phyloP scores from a whole-genome alignment of 2,329 filamentous ascomycete genomes.

The Fusarium buxicola region DNA sequence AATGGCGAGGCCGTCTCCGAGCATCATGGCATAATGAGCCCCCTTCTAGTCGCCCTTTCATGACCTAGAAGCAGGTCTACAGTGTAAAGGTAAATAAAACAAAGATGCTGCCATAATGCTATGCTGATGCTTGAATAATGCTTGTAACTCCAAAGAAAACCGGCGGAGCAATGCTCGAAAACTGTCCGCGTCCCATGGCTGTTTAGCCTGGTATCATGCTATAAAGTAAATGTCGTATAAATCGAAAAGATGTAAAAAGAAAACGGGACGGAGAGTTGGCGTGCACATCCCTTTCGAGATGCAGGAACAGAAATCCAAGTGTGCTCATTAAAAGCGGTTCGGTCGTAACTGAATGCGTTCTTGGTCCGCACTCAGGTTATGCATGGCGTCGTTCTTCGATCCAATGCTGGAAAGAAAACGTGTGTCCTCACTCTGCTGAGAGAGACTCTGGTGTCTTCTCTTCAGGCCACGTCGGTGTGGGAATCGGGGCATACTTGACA shows the following conservation, averaged over 20 bases:
- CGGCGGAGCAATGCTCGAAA: constrained; percentile 12
- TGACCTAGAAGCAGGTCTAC: background rate
- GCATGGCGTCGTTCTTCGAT: background rate
- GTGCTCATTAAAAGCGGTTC: constrained; percentile 10
- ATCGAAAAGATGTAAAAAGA: constrained; percentile 16
- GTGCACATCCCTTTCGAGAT: background rate
- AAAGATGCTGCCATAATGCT: constrained; percentile 18
- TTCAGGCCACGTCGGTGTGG: constrained; percentile 50
- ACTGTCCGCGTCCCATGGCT: constrained; percentile 33
- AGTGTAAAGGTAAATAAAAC: constrained; percentile 8
- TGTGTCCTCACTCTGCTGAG: constrained; percentile 8
- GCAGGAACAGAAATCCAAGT: background rate
- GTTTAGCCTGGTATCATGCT: constrained; percentile 43
- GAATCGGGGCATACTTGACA: constrained; percentile 55
- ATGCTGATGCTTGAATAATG: constrained; percentile 28
- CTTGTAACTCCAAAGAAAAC: constrained; percentile 27
- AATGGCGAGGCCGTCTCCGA: constrained; percentile 1
- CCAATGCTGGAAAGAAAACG: background rate
- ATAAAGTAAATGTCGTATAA: constrained; percentile 23
- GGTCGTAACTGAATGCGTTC: background rate
- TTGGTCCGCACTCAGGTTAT: background rate
- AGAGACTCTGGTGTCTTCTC: constrained; percentile 15
- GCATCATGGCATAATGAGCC: constrained; percentile 1
- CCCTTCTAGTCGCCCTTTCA: background rate
- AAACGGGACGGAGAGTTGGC: background rate